Evolutionary conservation across 75 land plant genomes (phyloP), one percentile per base, ranked within the genome.

Genomic region (Selaginella tamariscina): DNA sequence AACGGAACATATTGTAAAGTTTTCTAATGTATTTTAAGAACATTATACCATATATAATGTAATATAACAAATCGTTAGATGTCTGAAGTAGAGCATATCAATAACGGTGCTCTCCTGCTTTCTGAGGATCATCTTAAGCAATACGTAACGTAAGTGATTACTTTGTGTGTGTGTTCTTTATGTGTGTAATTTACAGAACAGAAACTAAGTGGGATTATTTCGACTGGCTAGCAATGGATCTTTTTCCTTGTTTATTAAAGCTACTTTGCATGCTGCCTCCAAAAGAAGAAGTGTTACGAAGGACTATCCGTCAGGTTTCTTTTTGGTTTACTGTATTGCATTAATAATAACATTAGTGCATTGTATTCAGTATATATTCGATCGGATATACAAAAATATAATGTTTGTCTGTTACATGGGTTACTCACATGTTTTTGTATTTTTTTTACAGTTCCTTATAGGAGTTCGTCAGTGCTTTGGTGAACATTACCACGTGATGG

Each of bases 211-310:
- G 98, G 98, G 81, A 85, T 71, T 73, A 74, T 20, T 86, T 93
- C 73, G 91, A 89, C 66, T 89, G 98, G 98, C 54, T 93, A 65
- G 85, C 82, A 30, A 27, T 69, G 29, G 91, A 93, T 24, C 86
- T 92, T 76, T 79, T 89, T 65, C 88, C 83, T 56, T 70, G 69
- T 60, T 73, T 93, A 70, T 76, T 93, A 67, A 84, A 83, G 70
- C 82, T 93, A 39, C 74, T 86, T 24, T 83, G 84, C 55, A 70
- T 89, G 70, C 74, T 93, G 32, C 81, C 95, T 56, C 80, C 78
- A 24, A 86, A 85, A 71, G 98, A 93, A 68, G 98, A 93, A 65
- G 81, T 74, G 65, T 70, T 93, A 20, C 81, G 98, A 67, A 83
- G 72, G 24, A 77, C 81, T 64, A 68, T 39, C 5, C 15, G 49